phyloP scores from a whole-genome alignment of 768 basidiomycete genomes.

The Tylopilus intermedius region DNA sequence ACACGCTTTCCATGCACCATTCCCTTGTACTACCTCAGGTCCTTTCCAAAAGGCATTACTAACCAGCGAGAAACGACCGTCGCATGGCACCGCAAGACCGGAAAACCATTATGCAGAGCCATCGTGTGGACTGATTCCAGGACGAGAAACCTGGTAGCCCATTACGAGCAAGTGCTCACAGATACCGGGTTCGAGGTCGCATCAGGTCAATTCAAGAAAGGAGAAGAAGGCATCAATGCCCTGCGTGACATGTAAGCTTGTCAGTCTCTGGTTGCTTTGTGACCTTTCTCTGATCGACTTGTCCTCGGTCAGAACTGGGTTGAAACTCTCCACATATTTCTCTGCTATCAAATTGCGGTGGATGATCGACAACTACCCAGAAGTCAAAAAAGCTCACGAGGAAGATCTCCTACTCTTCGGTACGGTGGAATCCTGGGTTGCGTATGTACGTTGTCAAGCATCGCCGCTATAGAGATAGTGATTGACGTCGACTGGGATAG shows the following conservation, averaged over 20 bases:
- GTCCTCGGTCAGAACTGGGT: conserved; percentile 60
- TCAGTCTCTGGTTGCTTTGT: background rate
- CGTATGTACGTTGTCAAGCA: conserved; percentile 56
- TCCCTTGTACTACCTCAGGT: background rate
- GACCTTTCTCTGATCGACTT: background rate
- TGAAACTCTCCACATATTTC: conserved; percentile 97
- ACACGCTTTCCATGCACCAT: background rate
- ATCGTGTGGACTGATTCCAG: conserved; percentile 98
- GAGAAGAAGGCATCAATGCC: conserved; percentile 59
- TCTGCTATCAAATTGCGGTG: conserved; percentile 94
- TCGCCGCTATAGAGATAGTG: background rate
- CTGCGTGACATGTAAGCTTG: conserved; percentile 63
- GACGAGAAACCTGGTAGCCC: conserved; percentile 79
- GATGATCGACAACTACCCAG: conserved; percentile 86
- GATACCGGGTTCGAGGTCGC: conserved; percentile 71
- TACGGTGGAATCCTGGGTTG: conserved; percentile 95
- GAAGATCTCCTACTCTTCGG: conserved; percentile 83
- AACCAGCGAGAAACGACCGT: conserved; percentile 97
- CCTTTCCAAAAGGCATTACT: conserved; percentile 63
- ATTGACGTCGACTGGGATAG: conserved; percentile 33
- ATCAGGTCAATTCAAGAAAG: conserved; percentile 63
- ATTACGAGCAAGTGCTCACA: conserved; percentile 67
- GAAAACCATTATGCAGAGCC: conserved; percentile 80
- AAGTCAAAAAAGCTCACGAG: conserved; percentile 74
- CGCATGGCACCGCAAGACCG: conserved; percentile 87